phyloP scores from a whole-genome alignment of 257 asterid genomes.

The Nicotiana noctiflora region DNA sequence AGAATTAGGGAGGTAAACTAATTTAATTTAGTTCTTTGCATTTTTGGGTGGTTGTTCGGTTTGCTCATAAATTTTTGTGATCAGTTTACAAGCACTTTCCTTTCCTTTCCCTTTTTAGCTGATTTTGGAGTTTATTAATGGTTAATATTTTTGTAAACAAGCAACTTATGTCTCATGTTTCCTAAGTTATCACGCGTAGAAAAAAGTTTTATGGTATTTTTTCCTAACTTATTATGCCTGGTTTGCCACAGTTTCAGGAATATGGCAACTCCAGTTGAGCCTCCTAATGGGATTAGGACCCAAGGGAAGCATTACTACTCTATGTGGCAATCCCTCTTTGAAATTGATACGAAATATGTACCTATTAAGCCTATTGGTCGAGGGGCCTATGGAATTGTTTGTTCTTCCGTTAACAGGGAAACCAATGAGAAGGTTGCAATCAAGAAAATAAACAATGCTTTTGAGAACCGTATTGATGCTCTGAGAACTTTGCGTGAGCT shows the following conservation, averaged over 20 bases:
- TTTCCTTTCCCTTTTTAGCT: background rate
- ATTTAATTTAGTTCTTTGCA: background rate
- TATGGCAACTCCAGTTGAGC: conserved; percentile 58
- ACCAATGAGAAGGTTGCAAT: conserved; percentile 56
- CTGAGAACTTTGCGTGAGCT: conserved; percentile 55
- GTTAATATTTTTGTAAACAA: background rate
- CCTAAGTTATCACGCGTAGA: too few species aligned
- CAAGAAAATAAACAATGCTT: conserved; percentile 50
- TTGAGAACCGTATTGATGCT: conserved; percentile 50
- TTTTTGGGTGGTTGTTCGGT: background rate
- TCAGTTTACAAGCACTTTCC: background rate
- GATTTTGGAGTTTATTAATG: background rate
- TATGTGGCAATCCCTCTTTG: conserved; percentile 59
- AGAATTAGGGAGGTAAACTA: background rate
- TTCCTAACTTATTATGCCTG: background rate
- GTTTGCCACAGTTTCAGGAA: conserved; percentile 8
- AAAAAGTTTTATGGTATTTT: too few species aligned
- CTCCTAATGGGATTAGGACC: conserved; percentile 40
- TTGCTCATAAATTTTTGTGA: background rate
- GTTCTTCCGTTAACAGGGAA: conserved; percentile 51
- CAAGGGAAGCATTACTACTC: conserved; percentile 55
- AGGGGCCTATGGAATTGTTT: conserved; percentile 60
- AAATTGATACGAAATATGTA: conserved; percentile 51
- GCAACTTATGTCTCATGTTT: background rate
- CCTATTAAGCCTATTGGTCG: conserved; percentile 65